Base-by-base conservation (phyloP, 257 asterid species). In the Plantago ovata region DNA sequence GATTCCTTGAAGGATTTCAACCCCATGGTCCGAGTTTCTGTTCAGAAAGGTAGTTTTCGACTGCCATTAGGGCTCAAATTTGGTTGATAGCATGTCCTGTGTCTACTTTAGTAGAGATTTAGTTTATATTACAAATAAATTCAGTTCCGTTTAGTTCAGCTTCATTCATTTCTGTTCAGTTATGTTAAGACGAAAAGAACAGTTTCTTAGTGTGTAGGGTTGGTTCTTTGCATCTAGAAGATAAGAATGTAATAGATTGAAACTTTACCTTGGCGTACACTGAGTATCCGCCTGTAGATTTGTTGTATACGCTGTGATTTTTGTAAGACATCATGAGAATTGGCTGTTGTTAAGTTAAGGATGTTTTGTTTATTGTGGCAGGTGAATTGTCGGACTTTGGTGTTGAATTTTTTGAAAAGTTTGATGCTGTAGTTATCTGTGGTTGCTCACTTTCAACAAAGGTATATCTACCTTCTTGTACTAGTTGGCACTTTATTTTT, bases 11-110 rank as follows among this genome's bases (percentile, higher is more conserved):
- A 81, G 69, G 97, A 93, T 68, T 93, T 89, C 76, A 93, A 93
- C 66, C 95, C 95, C 46, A 93, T 89, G 98, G 98, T 93, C 75
- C 89, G 79, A 38, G 98, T 93, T 60, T 79, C 95, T 53, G 92
- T 87, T 62, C 76, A 82, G 54, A 74, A 81, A 82, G 98, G 98
- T 89, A 55, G n/a, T n/a, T n/a, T n/a, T n/a, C n/a, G n/a, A n/a
- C n/a, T n/a, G n/a, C n/a, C n/a, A n/a, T n/a, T n/a, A n/a, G n/a
- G n/a, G n/a, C n/a, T n/a, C n/a, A n/a, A n/a, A n/a, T n/a, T n/a
- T n/a, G n/a, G n/a, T n/a, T n/a, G n/a, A n/a, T n/a, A n/a, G n/a
- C n/a, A n/a, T n/a, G n/a, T n/a, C n/a, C n/a, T n/a, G n/a, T n/a
- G n/a, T n/a, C n/a, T n/a, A n/a, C n/a, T n/a, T n/a, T n/a, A n/a